A percentile compares a stretch with the other conserved stretches of the same genome.
Conservation (phyloP, 345 rosid genomes). For the Lepidium africanum region DNA sequence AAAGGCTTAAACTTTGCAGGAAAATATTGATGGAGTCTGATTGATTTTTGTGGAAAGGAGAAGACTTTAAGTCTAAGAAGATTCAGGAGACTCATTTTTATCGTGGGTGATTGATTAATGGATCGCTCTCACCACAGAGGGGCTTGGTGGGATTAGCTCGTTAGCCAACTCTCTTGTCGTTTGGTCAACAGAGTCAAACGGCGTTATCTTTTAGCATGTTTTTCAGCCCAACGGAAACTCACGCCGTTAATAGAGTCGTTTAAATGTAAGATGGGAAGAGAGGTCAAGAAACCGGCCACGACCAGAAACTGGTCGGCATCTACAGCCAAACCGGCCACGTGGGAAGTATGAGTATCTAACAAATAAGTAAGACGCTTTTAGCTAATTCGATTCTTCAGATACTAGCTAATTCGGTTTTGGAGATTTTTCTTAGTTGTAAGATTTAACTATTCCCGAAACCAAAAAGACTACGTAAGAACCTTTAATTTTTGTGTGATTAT, state of each 20-base stretch:
- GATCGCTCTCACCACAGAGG: neutral
- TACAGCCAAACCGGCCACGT: neutral
- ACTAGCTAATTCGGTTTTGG: too few relatives aligned
- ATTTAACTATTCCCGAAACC: too few relatives aligned
- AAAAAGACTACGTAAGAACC: too few relatives aligned
- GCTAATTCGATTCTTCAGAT: too few relatives aligned
- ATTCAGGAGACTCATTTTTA: neutral
- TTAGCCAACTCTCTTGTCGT: slow-evolving; percentile 9
- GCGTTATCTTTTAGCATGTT: neutral
- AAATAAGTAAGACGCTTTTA: neutral
- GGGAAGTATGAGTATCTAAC: neutral
- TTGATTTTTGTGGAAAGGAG: neutral
- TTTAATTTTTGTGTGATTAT: too few relatives aligned
- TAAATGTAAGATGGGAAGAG: too few relatives aligned
- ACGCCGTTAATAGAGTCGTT: neutral
- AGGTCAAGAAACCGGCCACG: neutral
- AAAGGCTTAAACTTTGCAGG: neutral
- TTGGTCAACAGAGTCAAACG: neutral
- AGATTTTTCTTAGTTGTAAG: too few relatives aligned
- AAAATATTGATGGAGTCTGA: neutral
- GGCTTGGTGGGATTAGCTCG: neutral
- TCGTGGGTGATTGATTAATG: neutral
- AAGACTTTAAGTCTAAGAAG: neutral
- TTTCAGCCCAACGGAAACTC: neutral
- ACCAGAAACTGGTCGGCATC: neutral